phyloP scores from a whole-genome alignment of 2,329 filamentous ascomycete species.

The Pseudogymnoascus sp. region DNA sequence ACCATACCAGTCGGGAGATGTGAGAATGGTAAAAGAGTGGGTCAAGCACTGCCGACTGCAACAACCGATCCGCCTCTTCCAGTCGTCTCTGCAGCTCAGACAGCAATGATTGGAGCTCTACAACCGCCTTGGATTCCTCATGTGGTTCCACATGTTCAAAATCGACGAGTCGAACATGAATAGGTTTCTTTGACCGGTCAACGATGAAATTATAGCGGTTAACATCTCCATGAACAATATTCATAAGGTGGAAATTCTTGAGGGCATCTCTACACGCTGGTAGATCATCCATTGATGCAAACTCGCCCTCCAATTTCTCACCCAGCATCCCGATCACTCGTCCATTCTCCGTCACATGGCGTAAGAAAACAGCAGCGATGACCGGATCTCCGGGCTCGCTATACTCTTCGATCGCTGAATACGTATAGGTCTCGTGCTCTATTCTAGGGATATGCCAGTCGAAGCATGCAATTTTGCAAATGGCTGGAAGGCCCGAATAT shows the following conservation, averaged over 20 bases:
- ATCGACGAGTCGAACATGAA: conserved; percentile 13
- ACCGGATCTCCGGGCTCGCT: not conserved
- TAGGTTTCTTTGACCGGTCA: conserved; percentile 10
- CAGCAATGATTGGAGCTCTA: conserved; percentile 12
- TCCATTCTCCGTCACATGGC: conserved; percentile 30
- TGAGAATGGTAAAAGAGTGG: not conserved
- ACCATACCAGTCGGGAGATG: not conserved
- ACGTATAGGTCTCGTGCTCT: conserved; percentile 20
- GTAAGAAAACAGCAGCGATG: conserved; percentile 31
- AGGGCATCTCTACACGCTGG: conserved; percentile 25
- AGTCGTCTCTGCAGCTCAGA: conserved; percentile 13
- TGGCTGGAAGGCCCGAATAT: not conserved
- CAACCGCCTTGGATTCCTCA: conserved; percentile 11
- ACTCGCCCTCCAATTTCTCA: conserved; percentile 29
- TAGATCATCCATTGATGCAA: conserved; percentile 26
- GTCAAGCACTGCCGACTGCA: conserved; percentile 5
- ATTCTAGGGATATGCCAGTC: conserved; percentile 20
- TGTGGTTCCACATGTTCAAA: conserved; percentile 13
- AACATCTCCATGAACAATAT: conserved; percentile 15
- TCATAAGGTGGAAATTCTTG: conserved; percentile 21
- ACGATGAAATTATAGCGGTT: conserved; percentile 13
- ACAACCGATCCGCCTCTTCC: conserved; percentile 10
- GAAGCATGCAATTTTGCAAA: conserved; percentile 21
- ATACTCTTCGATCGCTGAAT: conserved; percentile 10
- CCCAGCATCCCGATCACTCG: conserved; percentile 32